Conservation (phyloP, 352 stramenopile genomes). For the Globisporangium cederbergense region DNA sequence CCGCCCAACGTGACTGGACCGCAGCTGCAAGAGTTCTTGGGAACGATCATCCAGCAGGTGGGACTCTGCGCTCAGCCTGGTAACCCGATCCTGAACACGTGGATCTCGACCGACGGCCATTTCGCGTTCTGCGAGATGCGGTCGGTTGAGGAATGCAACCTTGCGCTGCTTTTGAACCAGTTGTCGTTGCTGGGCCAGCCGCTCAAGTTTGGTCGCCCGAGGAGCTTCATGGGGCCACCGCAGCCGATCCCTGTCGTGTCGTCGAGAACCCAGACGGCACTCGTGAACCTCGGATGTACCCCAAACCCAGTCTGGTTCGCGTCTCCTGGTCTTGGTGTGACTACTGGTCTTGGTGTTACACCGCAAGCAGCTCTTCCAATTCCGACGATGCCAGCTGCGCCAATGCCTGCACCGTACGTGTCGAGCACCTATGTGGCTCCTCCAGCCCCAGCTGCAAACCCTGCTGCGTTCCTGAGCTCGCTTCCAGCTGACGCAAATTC, state of each 20-base stretch:
- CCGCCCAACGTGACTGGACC: slow-evolving; percentile 78
- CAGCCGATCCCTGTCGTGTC: slow-evolving; percentile 71
- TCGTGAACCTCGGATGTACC: slow-evolving; percentile 78
- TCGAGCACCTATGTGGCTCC: background rate
- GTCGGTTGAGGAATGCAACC: slow-evolving; percentile 81
- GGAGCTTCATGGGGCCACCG: slow-evolving; percentile 80
- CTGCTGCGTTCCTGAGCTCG: slow-evolving; percentile 4
- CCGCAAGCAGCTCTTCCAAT: slow-evolving; percentile 14
- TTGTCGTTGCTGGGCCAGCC: slow-evolving; percentile 73
- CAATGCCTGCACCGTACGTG: background rate
- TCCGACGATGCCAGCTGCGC: background rate
- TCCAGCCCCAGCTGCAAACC: background rate
- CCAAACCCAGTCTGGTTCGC: slow-evolving; percentile 81
- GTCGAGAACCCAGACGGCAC: slow-evolving; percentile 67
- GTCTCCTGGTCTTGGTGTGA: slow-evolving; percentile 22
- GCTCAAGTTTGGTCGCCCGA: slow-evolving; percentile 82
- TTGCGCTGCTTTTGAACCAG: slow-evolving; percentile 82
- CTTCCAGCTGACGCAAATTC: slow-evolving; percentile 14
- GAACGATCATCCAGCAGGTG: slow-evolving; percentile 87
- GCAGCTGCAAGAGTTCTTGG: slow-evolving; percentile 83
- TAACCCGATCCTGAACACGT: slow-evolving; percentile 83
- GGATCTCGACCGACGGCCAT: slow-evolving; percentile 83
- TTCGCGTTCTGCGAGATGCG: slow-evolving; percentile 90
- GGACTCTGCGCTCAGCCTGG: slow-evolving; percentile 70
- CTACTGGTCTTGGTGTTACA: slow-evolving; percentile 8